Evolutionary conservation across 306 rosid species (phyloP).

Genomic region (Comarum palustre): DNA sequence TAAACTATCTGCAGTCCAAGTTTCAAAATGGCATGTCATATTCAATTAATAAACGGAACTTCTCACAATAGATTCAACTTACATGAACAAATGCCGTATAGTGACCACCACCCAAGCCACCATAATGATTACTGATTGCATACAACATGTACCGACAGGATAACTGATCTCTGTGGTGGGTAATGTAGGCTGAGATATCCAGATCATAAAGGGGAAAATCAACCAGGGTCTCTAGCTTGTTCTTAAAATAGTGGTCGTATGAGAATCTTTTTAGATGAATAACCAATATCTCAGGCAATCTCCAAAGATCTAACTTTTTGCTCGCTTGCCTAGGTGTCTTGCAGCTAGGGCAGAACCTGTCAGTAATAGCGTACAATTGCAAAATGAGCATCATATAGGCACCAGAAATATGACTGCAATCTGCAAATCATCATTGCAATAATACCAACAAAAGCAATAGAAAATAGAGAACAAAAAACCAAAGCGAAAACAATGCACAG

Average conservation of each 20-base stretch:
- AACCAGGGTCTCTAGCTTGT: slow-evolving; percentile 73
- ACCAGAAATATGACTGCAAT: background rate
- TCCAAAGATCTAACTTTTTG: slow-evolving; percentile 89
- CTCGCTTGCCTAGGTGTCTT: slow-evolving; percentile 71
- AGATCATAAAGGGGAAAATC: slow-evolving; percentile 73
- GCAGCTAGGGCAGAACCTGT: slow-evolving; percentile 81
- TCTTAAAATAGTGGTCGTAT: slow-evolving; percentile 40
- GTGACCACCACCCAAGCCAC: slow-evolving; percentile 80
- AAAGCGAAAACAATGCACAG: background rate
- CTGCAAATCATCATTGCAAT: background rate
- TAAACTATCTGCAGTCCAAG: background rate
- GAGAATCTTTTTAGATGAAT: slow-evolving; percentile 89
- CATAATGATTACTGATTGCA: slow-evolving; percentile 83
- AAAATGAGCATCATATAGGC: slow-evolving; percentile 18
- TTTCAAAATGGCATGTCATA: background rate
- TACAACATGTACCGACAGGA: slow-evolving; percentile 54
- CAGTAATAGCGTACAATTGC: slow-evolving; percentile 20
- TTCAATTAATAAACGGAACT: background rate
- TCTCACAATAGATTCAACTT: slow-evolving; percentile 27
- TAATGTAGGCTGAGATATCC: slow-evolving; percentile 52
- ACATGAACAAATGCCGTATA: slow-evolving; percentile 80
- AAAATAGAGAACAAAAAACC: background rate
- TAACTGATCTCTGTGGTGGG: slow-evolving; percentile 28
- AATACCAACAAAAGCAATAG: background rate
- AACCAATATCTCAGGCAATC: slow-evolving; percentile 81